Evolutionary conservation across 768 basidiomycete species (phyloP).

Genomic region (Serendipita vermifera): DNA sequence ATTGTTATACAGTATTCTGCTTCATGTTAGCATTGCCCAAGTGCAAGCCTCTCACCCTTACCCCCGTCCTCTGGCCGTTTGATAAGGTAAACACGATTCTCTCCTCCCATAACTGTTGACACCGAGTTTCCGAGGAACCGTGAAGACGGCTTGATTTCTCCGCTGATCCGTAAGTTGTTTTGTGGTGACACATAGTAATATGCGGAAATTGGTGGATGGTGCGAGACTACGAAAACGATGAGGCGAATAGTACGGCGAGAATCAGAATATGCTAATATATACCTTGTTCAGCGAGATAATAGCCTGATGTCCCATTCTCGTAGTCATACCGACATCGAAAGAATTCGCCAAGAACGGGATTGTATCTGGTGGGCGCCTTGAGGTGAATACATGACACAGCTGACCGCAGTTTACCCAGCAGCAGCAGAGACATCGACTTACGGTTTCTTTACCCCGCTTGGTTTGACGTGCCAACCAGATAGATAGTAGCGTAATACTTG

Average conservation of each 20-base stretch:
- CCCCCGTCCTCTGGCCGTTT: constrained; percentile 78
- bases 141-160: constrained; percentile 90
- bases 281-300: constrained; percentile 96
- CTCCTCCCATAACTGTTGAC: constrained; percentile 91
- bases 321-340: constrained; percentile 95
- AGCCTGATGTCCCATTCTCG: constrained; percentile 79
- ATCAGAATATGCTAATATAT: constrained; percentile 16
- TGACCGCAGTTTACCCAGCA: no score
- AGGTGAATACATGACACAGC: constrained; percentile 7
- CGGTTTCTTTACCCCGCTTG: constrained; percentile 99
- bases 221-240: constrained; percentile 51
- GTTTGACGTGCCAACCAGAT: constrained; percentile 99
- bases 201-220: constrained; percentile 90
- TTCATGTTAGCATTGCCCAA: not conserved
- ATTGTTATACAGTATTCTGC: constrained; percentile 80
- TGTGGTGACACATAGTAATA: constrained; percentile 91
- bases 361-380: constrained; percentile 50
- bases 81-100: constrained; percentile 75
- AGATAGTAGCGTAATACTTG: constrained; percentile 89
- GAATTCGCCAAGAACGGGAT: constrained; percentile 94
- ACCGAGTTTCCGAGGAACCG: constrained; percentile 96
- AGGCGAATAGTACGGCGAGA: not conserved
- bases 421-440: constrained; percentile 30
- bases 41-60: constrained; percentile 28
- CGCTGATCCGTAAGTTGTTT: constrained; percentile 75